Evolutionary conservation across 2,329 filamentous ascomycete species (phyloP).

Genomic region (Exophiala aquamarina): DNA sequence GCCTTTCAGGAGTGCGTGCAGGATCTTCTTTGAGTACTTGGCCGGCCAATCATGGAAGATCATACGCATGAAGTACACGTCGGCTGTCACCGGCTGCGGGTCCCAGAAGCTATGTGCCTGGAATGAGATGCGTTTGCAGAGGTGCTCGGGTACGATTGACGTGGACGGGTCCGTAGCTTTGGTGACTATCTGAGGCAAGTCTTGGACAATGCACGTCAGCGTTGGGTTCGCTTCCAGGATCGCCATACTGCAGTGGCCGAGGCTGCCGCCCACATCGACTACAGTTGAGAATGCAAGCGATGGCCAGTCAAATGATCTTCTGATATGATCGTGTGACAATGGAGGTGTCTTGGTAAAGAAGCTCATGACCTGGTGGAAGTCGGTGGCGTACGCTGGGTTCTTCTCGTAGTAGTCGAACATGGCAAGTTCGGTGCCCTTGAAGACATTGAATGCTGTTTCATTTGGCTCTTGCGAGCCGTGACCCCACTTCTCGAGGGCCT

Average conservation of each 20-base stretch:
- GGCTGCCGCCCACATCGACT: constrained; percentile 15
- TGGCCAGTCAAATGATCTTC: constrained; percentile 5
- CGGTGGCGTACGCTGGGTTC: constrained; percentile 14
- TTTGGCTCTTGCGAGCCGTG: constrained; percentile 20
- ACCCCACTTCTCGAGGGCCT: constrained; percentile 28
- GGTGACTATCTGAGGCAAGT: constrained; percentile 9
- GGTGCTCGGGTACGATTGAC: constrained; percentile 7
- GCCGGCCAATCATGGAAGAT: constrained; percentile 65
- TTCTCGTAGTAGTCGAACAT: constrained; percentile 36
- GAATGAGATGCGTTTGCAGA: constrained; percentile 33
- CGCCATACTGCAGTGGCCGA: constrained; percentile 19
- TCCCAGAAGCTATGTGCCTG: constrained; percentile 59
- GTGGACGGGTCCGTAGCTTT: constrained; percentile 5
- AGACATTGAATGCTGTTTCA: constrained; percentile 32
- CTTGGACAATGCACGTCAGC: constrained; percentile 27
- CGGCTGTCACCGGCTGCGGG: constrained; percentile 55
- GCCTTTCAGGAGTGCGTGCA: constrained; percentile 53
- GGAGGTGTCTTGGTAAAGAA: constrained; percentile 12
- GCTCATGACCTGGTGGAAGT: constrained; percentile 12
- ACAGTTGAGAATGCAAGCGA: constrained; percentile 3
- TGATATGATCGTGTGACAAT: constrained; percentile 9
- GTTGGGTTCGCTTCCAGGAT: constrained; percentile 32
- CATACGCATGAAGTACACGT: constrained; percentile 61
- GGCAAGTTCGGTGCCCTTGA: constrained; percentile 27
- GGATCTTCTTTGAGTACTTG: constrained; percentile 50